Conservation (phyloP, 169 alveolate species). For the Ichthyophthirius multifiliis region DNA sequence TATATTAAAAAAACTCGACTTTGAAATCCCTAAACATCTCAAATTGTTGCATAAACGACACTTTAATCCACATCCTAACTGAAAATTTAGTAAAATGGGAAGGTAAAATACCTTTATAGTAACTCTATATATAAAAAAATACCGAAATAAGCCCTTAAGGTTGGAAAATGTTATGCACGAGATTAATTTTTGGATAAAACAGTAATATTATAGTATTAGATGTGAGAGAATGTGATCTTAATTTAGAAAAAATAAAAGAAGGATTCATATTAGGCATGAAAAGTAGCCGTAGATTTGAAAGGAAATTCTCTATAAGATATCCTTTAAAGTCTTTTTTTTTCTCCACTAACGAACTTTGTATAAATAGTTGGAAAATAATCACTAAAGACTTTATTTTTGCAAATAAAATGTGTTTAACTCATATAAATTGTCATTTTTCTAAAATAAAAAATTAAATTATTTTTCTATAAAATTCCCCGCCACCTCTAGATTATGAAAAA, state of each 20-base stretch:
- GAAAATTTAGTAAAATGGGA: not conserved
- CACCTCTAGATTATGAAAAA: too few species aligned
- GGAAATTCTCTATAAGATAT: not conserved
- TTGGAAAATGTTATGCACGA: not conserved
- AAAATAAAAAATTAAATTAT: too few species aligned
- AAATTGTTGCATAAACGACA: not conserved
- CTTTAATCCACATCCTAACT: not conserved
- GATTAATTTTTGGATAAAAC: not conserved
- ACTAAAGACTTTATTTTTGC: not conserved
- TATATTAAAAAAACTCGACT: not conserved
- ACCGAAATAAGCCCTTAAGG: not conserved
- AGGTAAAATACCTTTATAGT: not conserved
- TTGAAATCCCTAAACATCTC: not conserved
- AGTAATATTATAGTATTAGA: not conserved
- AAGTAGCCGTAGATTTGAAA: not conserved
- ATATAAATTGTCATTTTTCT: not conserved
- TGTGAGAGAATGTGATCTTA: not conserved
- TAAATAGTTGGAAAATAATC: not conserved
- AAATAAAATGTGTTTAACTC: not conserved
- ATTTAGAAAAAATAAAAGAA: not conserved
- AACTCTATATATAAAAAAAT: not conserved
- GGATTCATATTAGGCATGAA: not conserved
- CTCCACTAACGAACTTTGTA: not conserved
- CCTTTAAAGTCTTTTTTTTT: not conserved
- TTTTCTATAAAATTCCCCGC: too few species aligned